Evolutionary conservation across 257 asterid species (phyloP).

Genomic region (Solanum virginianum): DNA sequence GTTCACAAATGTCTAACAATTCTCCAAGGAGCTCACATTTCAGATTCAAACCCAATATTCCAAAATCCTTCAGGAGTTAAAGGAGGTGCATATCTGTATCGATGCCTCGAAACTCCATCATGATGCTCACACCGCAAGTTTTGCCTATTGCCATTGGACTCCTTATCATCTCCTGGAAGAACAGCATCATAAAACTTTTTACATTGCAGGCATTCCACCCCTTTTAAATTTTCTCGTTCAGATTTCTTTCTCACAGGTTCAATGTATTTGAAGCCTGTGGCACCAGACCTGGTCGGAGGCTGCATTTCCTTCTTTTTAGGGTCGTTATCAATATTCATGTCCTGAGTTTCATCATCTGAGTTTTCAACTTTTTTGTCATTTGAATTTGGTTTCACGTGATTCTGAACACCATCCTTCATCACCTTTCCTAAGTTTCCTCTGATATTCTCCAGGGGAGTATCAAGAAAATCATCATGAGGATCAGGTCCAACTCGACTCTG

Average conservation of each 20-base stretch:
- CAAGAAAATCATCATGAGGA: conserved; percentile 85
- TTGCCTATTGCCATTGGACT: conserved; percentile 20
- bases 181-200: conserved; percentile 89
- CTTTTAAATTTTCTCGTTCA: conserved; percentile 73
- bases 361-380: conserved; percentile 15
- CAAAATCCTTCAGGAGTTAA: conserved; percentile 95
- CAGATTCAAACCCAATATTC: conserved; percentile 93
- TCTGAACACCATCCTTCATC: conserved; percentile 21
- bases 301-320: conserved; percentile 26
- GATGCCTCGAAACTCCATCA: conserved; percentile 91
- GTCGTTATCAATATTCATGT: conserved; percentile 31
- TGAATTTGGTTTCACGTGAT: conserved; percentile 13
- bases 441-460: conserved; percentile 72
- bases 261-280: conserved; percentile 58
- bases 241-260: conserved; percentile 77
- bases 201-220: conserved; percentile 93
- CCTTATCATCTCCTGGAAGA: conserved; percentile 39
- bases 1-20: neutral
- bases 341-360: conserved; percentile 72
- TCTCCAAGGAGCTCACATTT: conserved; percentile 34
- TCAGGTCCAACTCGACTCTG: conserved; percentile 78
- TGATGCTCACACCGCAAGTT: conserved; percentile 79
- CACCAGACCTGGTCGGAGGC: conserved; percentile 22
- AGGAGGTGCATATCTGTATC: conserved; percentile 91
- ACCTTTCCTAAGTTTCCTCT: conserved; percentile 39